These are phyloP conservation scores for Botryotinia globosa DNA, from an alignment of 2,329 filamentous ascomycete genomes.

Conservation along the genomic window DNA sequence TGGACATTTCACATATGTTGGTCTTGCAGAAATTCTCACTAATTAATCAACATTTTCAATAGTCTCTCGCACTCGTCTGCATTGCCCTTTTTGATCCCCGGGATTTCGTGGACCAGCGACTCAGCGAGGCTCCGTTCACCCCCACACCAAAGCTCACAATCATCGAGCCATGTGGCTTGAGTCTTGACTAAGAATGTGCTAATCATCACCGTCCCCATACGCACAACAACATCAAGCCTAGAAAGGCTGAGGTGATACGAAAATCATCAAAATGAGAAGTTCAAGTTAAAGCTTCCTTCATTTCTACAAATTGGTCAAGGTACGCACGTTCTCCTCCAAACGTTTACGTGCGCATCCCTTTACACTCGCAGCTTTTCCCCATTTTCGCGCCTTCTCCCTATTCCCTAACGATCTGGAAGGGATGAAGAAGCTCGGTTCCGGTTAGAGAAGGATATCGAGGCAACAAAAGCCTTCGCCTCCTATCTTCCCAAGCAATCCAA, in stretches of 20 bases:
- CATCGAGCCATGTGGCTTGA: conserved; percentile 13
- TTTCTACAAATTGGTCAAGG: neutral
- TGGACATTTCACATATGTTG: conserved; percentile 13
- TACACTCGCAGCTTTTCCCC: conserved; percentile 9
- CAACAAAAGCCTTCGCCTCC: neutral
- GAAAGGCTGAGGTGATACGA: neutral
- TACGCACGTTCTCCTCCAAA: conserved; percentile 8
- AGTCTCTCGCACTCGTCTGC: neutral
- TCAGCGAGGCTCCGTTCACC: neutral
- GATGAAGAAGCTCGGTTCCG: neutral
- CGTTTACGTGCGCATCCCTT: conserved; percentile 10
- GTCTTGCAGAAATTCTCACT: conserved; percentile 14
- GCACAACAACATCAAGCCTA: neutral
- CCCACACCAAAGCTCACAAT: neutral
- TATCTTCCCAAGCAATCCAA: neutral
- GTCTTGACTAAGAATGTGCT: neutral
- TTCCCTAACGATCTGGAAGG: neutral
- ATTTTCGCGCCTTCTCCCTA: neutral
- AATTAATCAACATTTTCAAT: conserved; percentile 22
- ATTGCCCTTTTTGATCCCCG: neutral
- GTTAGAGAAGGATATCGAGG: neutral
- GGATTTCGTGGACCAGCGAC: neutral
- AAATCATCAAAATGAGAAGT: neutral
- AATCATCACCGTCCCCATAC: neutral
- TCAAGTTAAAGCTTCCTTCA: neutral